A percentile compares a stretch with the other conserved stretches of the same genome.
phyloP scores from a whole-genome alignment of 345 rosid genomes.

The Kernera saxatilis region DNA sequence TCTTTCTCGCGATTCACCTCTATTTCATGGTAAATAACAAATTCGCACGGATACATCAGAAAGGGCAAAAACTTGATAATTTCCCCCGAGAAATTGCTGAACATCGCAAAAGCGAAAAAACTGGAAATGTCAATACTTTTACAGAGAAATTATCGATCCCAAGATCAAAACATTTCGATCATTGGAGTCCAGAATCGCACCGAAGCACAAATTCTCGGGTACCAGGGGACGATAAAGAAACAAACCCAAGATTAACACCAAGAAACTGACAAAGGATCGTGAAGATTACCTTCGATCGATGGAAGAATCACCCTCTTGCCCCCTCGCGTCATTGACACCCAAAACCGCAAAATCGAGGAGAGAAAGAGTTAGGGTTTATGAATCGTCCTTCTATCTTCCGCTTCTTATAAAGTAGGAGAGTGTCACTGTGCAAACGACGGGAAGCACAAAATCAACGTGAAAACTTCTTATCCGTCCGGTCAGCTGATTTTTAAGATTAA shows the following conservation, averaged over 20 bases:
- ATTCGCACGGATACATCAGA: neutral
- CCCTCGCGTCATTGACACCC: constrained; percentile 18
- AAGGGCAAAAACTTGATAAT: neutral
- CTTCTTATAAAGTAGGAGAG: neutral
- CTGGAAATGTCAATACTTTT: neutral
- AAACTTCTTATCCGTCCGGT: neutral
- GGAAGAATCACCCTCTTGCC: neutral
- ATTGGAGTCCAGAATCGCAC: neutral
- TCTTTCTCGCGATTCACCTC: constrained; percentile 3
- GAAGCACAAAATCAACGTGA: constrained; percentile 18
- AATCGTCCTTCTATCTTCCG: neutral
- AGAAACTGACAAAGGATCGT: neutral
- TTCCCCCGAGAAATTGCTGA: neutral
- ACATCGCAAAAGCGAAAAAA: neutral
- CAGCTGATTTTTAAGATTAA: no score
- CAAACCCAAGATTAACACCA: no score
- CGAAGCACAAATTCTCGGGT: neutral
- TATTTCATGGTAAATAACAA: neutral
- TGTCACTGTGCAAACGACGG: constrained; percentile 22
- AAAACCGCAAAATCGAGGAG: neutral
- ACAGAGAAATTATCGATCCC: neutral
- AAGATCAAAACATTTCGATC: neutral
- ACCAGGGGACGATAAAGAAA: neutral
- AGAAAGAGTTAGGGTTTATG: constrained; percentile 15
- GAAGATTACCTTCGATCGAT: constrained; percentile 19